Conservation (phyloP, 2,329 filamentous ascomycete species). For the Sporothrix pseudoabietina region DNA sequence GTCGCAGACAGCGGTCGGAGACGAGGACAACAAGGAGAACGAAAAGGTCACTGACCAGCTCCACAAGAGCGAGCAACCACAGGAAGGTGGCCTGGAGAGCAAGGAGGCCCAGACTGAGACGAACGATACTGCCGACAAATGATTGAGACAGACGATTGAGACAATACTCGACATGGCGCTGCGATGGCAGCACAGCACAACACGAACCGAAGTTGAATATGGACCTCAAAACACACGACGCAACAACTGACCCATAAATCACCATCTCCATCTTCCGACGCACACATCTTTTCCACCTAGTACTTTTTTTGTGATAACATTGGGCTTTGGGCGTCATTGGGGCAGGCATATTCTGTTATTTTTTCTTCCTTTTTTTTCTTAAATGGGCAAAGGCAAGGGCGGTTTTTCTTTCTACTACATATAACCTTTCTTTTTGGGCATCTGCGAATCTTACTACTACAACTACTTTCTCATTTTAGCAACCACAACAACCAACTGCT, state of each 20-base stretch:
- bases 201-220: background rate
- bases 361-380: too few species aligned
- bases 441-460: background rate
- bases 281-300: background rate
- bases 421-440: background rate
- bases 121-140: background rate
- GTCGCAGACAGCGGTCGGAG: slow-evolving; percentile 25
- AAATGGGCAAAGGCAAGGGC: background rate
- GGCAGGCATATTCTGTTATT: background rate
- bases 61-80: slow-evolving; percentile 1
- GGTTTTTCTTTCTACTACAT: background rate
- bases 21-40: slow-evolving; percentile 22
- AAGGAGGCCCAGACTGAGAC: background rate
- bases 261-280: background rate
- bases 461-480: background rate
- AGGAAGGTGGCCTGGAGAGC: background rate
- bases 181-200: background rate
- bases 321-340: slow-evolving; percentile 13
- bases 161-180: background rate
- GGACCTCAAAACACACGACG: background rate
- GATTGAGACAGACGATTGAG: background rate
- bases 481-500: background rate
- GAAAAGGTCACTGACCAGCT: background rate
- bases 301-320: slow-evolving; percentile 3
- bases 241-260: background rate